Evolutionary conservation across 1,139 yeast species (phyloP), one percentile per base, ranked within the genome.

Genomic region (Meyerozyma carpophila): DNA sequence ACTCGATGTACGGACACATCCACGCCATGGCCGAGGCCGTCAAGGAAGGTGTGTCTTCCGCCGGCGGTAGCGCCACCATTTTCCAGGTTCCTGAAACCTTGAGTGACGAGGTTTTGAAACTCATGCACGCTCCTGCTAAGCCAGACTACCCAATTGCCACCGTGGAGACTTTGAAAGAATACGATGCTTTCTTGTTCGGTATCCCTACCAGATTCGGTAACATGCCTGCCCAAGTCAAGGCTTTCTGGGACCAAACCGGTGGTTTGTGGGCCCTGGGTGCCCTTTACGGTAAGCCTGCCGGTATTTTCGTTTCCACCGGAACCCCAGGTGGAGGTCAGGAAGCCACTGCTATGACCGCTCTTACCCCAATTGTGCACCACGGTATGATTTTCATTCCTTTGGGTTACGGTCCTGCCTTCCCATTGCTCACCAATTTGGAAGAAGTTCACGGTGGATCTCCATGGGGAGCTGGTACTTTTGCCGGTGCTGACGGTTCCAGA

Each of bases 321-420:
- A 76, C 90, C 44, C 82, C 81, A 57, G 93, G 93, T 62, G 94
- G 94, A 65, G 91, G 91, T 55, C 89, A 84, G 66, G 95, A 88
- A 69, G 66, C 73, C 45, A 85, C 95, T 39, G 75, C 73, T 44
- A 67, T 78, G 52, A 84, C 80, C 69, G 63, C 86, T 41, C 58
- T 87, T 56, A 82, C 93, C 13, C 77, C 81, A 37, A 72, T 84
- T 53, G 77, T 79, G 47, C 95, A 87, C 65, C 95, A 87, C 56
- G 95, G 95, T 61, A 75, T 86, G 62, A 78, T 83, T 54, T 87
- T 60, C 62, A 83, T 87, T 45, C 95, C 95, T 59, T 75, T 87
- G 54, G 95, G 95, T 59, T 86, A 81, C 73, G 81, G 79, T 55
- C 66, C 77, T 54, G 73, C 77, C 37, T 82, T 82, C 66, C 74